Base-by-base conservation (phyloP, 1,284 basidiomycete species). In the Ustilago xerochloae region DNA sequence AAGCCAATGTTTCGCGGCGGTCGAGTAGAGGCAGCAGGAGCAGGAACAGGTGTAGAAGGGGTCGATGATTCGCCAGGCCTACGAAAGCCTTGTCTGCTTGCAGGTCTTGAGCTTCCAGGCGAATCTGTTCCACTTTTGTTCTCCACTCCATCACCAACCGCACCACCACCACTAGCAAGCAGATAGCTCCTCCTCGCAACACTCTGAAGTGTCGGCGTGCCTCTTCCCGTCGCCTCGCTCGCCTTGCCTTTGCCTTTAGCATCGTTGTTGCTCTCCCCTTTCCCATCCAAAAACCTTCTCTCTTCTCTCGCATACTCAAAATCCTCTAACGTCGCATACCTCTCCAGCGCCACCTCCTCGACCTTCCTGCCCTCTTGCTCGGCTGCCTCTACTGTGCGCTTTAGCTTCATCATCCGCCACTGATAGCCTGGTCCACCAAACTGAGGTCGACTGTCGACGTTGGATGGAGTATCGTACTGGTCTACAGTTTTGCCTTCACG, bases 331-430 rank as follows among this genome's bases (percentile, higher is more conserved):
- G 46, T 72, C 24, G 70, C 79, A 57, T 82, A 83, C 28, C 80
- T 64, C 49, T 98, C 96, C 26, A 93, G 77, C 0, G 92, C 96
- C 22, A 98, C 89, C 56, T 94, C 90, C 80, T 94, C 91, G 2
- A 96, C 84, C 0, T 90, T 79, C 20, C 89, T 86, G 76, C 81
- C 80, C 22, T 95, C 93, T 80, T 96, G 93, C 68, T 94, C 90
- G 0, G 92, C 93, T 4, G 92, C 89, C 84, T 98, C 95, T 82
- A 92, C 94, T 1, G 94, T 91, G 13, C 93, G 88, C 35, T 91
- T 90, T 1, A 99, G 89, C 83, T 95, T 94, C 91, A 93, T 94
- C 95, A 98, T 97, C 22, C 96, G 90, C 96, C 96, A 99, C 81
- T 91, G 90, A 16, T 93, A 93, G 10, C 96, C 96, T 2, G 94